Base-by-base conservation (phyloP, 345 rosid species). In the Gossypium mustelinum region DNA sequence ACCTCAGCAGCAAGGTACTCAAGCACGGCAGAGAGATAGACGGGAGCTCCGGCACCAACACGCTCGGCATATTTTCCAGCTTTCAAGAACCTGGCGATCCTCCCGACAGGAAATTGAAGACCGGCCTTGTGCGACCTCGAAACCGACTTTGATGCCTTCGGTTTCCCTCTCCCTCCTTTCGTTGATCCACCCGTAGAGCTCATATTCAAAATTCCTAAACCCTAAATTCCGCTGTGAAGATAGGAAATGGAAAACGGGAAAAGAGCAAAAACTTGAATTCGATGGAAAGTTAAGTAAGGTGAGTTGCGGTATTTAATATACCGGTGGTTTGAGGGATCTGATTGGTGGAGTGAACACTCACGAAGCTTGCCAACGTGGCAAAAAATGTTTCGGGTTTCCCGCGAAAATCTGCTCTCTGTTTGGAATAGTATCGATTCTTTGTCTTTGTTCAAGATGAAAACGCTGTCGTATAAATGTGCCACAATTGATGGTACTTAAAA, bases 1-100 rank as follows among this genome's bases (percentile, higher is more conserved):
- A 90, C 96, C 92, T 91, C 96, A 0, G 96, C 96, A 3, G 93
- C 93, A 2, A 91, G 90, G 17, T 91, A 91, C 74, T 91, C 96
- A 3, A 91, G 96, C 17, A 91, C 92, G 24, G 96, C 92, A 9
- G 96, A 85, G 78, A 91, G 93, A 24, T 91, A 91, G 47, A 91
- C 96, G 11, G 93, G 93, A 51, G 97, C 92, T 3, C 93, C 92
- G 7, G 92, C 93, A 1, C 96, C 92, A 1, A 89, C 96, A 3
- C 96, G 92, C 77, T 91, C 96, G 2, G 93, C 92, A 52, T 91
- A 89, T 75, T 89, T 91, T 50, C 97, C 97, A 1, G 92, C 89
- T 77, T 91, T 89, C 48, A 91, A 81, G 73, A 89, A 91, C 75
- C 92, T 82, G 0, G 94, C 97, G 76, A 91, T 91, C 47, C 97